Evolutionary conservation across 2,329 filamentous ascomycete genomes (phyloP), one percentile per base, ranked within the genome.

Genomic region (Ophiosphaerella korrae): DNA sequence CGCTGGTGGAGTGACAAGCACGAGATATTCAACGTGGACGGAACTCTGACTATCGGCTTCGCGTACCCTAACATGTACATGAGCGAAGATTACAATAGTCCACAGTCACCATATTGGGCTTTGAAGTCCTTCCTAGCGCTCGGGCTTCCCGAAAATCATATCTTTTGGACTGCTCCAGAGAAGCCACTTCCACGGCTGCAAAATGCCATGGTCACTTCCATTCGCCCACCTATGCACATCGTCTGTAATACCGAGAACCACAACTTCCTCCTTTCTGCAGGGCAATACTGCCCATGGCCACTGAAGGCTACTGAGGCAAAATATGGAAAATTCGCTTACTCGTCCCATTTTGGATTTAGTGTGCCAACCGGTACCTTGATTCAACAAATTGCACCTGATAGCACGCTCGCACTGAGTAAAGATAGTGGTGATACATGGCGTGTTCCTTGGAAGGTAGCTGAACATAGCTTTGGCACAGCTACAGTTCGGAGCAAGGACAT

Each of bases 1-100:
- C 72, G 77, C 7, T 82, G 79, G 78, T 83, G 80, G 80, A 62
- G 58, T 21, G 62, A 73, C 0, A 58, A 65, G 1, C 56, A 60
- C 4, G 71, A 79, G 39, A 77, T 82, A 1, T 83, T 83, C 62
- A 69, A 78, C 42, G 32, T 71, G 0, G 80, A 83, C 48, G 80
- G 80, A 0, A 81, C 79, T 0, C 37, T 83, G 14, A 82, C 75
- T 2, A 80, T 82, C 32, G 80, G 74, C 9, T 78, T 74, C 43
- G 59, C 70, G 1, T 77, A 75, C 33, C 74, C 74, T 8, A 83
- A 83, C 54, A 82, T 82, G 77, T 83, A 78, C 57, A 75, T 84
- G 74, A 71, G 73, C 32, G 82, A 84, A 59, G 78, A 82, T 54
- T 84, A 84, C 63, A 84, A 84, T 58, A 84, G 81, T 1, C 80